Base-by-base conservation (phyloP, 2,329 filamentous ascomycete species). In the Aspergillus pseudonomiae region DNA sequence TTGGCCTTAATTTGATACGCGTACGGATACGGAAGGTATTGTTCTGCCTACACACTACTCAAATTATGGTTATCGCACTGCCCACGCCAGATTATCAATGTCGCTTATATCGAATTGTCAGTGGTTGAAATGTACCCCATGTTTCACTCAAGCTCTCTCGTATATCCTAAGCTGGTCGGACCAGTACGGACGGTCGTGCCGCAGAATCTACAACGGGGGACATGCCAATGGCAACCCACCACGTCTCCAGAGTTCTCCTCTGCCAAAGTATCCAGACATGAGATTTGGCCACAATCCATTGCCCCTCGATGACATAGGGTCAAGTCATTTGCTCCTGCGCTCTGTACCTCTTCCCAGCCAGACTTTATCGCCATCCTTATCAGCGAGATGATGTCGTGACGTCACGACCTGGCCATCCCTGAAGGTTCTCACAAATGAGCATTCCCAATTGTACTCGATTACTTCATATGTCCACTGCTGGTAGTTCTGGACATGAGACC, bases 341-440 rank as follows among this genome's bases (percentile, higher is more conserved):
- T 28, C 12, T 53, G n/a, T 34, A 34, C 19, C 11, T 28, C 50
- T 21, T 2, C 7, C 16, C 12, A 53, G 14, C 50, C n/a, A 10
- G 50, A 41, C 7, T 41, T 36, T n/a, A 52, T 53, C 50, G 50
- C 50, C 50, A 53, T 53, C 52, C 30, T 34, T 54, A 54, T 54
- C 52, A 36, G 16, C 10, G 26, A 32, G 11, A n/a, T 41, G 7
- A 41, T 41, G 24, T 54, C 30, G 24, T 54, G 52, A 54, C 52
- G 30, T 54, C 52, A 54, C 52, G 28, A 54, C 19, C 52, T 19
- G 19, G 12, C 50, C 2, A 7, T 19, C 14, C 10, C 50, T 14
- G 30, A 53, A 21, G 30, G 11, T 11, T 36, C 21, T 21, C 52
- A 7, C 52, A 36, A 54, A 54, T 54, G 28, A 36, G 30, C 30